phyloP scores from a whole-genome alignment of 805 yeast genomes.

The Jamesozyma hellenica region DNA sequence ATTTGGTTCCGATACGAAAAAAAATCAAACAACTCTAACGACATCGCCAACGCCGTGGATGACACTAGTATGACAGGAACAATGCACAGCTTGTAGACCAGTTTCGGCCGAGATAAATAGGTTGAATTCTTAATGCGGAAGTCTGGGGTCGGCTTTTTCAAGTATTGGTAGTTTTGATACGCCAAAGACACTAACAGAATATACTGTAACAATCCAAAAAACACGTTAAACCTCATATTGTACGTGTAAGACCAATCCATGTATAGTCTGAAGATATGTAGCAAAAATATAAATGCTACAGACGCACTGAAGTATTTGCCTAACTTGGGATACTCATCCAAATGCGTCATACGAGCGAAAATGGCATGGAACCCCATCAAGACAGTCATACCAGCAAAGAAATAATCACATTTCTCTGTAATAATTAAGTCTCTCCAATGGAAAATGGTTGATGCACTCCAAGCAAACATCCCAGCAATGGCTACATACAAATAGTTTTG shows the following conservation, averaged over 20 bases:
- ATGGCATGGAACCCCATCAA: slow-evolving; percentile 69
- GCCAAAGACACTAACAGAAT: slow-evolving; percentile 28
- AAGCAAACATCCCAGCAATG: slow-evolving; percentile 67
- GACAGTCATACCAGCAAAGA: slow-evolving; percentile 86
- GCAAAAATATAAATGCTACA: slow-evolving; percentile 43
- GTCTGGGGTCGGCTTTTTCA: neutral
- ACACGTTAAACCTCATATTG: slow-evolving; percentile 83
- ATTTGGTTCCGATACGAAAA: slow-evolving; percentile 57
- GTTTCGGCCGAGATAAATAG: slow-evolving; percentile 4
- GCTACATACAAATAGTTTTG: slow-evolving; percentile 33
- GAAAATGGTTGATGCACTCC: slow-evolving; percentile 79
- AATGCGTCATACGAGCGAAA: slow-evolving; percentile 45
- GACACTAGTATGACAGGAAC: slow-evolving; percentile 44
- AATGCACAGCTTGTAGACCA: slow-evolving; percentile 23
- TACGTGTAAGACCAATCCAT: slow-evolving; percentile 84
- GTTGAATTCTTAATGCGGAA: neutral
- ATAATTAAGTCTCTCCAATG: slow-evolving; percentile 73
- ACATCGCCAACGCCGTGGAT: slow-evolving; percentile 61
- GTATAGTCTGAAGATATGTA: slow-evolving; percentile 57
- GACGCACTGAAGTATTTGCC: slow-evolving; percentile 32
- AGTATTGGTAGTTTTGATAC: slow-evolving; percentile 23
- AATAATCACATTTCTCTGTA: slow-evolving; percentile 84
- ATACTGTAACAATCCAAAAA: slow-evolving; percentile 70
- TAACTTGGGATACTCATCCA: slow-evolving; percentile 35
- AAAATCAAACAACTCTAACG: slow-evolving; percentile 86